Conservation (phyloP, 2,329 filamentous ascomycete genomes). For the Lachnellula subtilissima region DNA sequence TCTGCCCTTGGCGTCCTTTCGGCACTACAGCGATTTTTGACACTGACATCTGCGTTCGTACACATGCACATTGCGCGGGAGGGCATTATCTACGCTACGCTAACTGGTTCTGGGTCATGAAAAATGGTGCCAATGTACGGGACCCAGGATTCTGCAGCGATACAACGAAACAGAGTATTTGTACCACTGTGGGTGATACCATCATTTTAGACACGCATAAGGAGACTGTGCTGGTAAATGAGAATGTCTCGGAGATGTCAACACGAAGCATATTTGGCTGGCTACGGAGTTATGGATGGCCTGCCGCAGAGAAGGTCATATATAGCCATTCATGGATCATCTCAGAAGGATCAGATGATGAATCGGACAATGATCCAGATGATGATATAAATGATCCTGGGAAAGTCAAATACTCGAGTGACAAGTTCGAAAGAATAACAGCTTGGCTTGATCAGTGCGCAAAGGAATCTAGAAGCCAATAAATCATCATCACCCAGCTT, state of each 20-base stretch:
- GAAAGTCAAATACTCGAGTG: not conserved
- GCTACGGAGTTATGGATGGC: constrained; percentile 26
- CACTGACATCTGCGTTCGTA: constrained; percentile 29
- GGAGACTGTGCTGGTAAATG: constrained; percentile 1
- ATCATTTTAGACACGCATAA: not conserved
- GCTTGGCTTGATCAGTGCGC: constrained; percentile 1
- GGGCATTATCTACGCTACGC: constrained; percentile 25
- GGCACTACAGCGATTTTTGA: constrained; percentile 27
- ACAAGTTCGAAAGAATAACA: constrained; percentile 3
- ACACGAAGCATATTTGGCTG: constrained; percentile 31
- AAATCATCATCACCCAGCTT: too few relatives aligned
- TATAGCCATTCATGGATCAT: constrained; percentile 26
- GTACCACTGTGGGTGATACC: not conserved
- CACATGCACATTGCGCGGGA: constrained; percentile 23
- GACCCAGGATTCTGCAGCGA: constrained; percentile 11
- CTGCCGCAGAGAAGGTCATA: constrained; percentile 21
- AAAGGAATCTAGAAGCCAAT: not conserved
- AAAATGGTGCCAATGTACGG: constrained; percentile 5
- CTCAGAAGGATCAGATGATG: constrained; percentile 21
- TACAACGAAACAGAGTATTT: not conserved
- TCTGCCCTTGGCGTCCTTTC: constrained; percentile 31
- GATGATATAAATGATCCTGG: constrained; percentile 2
- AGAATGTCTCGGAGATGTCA: constrained; percentile 26
- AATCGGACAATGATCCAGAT: constrained; percentile 3
- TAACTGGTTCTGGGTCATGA: constrained; percentile 22